phyloP scores from a whole-genome alignment of 768 basidiomycete species.

The Lyophyllum semitale region DNA sequence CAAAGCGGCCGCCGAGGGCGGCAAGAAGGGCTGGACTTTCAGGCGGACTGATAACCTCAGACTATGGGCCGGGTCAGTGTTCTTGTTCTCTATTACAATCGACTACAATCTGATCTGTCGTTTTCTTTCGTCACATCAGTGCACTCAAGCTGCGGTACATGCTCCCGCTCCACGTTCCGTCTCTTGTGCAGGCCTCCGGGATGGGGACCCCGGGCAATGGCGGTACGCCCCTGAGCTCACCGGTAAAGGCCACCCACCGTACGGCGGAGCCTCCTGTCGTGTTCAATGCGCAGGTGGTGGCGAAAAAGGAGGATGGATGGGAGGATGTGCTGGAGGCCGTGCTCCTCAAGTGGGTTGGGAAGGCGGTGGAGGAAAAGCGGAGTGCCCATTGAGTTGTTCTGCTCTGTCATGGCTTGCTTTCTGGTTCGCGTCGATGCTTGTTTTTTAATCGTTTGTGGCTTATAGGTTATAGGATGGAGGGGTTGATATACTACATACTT shows the following conservation, averaged over 20 bases:
- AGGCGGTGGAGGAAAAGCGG: constrained; percentile 67
- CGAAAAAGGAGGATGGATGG: constrained; percentile 78
- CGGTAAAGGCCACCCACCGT: constrained; percentile 33
- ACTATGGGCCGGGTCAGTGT: constrained; percentile 81
- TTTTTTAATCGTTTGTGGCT: not conserved
- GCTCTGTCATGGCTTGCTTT: not conserved
- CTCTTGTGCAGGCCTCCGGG: constrained; percentile 22
- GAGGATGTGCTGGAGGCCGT: constrained; percentile 72
- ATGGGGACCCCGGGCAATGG: constrained; percentile 17
- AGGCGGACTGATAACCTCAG: constrained; percentile 83
- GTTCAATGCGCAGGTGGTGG: constrained; percentile 77
- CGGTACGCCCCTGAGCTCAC: constrained; percentile 29
- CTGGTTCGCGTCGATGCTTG: not conserved
- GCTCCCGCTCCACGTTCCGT: constrained; percentile 64
- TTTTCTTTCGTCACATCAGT: constrained; percentile 31
- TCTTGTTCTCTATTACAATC: no score
- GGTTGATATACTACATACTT: not conserved
- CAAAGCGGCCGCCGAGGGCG: constrained; percentile 34
- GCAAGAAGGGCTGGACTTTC: constrained; percentile 78
- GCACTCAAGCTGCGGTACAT: constrained; percentile 84
- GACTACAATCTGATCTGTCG: not conserved
- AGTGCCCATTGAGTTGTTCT: constrained; percentile 18
- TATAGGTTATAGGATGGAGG: not conserved
- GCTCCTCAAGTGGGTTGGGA: constrained; percentile 65
- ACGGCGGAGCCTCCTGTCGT: constrained; percentile 50